Base-by-base conservation (phyloP, 2,329 filamentous ascomycete species). In the Fonsecaea erecta region DNA sequence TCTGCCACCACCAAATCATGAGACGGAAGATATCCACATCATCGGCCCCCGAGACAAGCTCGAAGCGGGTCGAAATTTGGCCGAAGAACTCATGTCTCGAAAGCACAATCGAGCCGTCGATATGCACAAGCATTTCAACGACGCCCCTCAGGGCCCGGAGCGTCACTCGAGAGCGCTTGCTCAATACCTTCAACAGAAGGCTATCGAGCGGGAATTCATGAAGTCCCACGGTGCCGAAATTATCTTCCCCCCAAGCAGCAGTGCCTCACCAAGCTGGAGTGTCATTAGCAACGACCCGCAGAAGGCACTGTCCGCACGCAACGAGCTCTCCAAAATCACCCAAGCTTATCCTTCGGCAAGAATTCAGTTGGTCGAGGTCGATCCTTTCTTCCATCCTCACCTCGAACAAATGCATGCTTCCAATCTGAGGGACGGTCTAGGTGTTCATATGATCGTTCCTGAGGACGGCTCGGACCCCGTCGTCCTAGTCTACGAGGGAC, bases 21-120 rank as follows among this genome's bases (percentile, higher is more conserved):
- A 95, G 63, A 91, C 92, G 53, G 92, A 97, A 73, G 88, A 87
- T 48, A 86, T 98, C 53, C 94, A 92, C 32, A 86, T 99, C 68
- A 88, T 96, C 69, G 95, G 95, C 2, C 92, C 90, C 18, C 80
- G 88, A 7, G 86, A 90, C 68, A 87, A 86, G 72, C 87, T 98
- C 62, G 84, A 90, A 67, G 83, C 83, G 69, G 95, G 90, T 73
- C 82, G 93, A 53, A 90, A 96, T 75, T 90, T 88, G 76, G 91
- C 93, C 54, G 92, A 96, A 84, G 91, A 96, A 71, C 84, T 97
- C 62, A 93, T 94, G 54, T 90, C 91, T 73, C 89, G 87, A 75
- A 94, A 97, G 88, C 89, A 92, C 73, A 90, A 89, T 82, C 88
- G 90, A 43, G 91, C 88, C 75, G 87, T 96, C 68, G 93, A 97